Conservation (phyloP, 208 protist species). For the Leishmania arabica region DNA sequence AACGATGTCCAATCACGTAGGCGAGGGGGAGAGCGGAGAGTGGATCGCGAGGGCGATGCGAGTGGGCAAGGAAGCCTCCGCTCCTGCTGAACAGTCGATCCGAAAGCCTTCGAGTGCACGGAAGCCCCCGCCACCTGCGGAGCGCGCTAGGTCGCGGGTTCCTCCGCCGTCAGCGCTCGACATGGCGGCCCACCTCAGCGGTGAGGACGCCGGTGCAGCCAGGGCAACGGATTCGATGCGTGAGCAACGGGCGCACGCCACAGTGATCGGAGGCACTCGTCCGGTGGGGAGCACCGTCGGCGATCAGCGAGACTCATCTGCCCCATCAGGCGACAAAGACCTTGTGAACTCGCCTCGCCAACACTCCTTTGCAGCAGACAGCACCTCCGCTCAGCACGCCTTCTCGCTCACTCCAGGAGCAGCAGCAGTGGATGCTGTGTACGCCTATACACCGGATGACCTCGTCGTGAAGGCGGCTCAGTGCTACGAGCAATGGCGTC, state of each 20-base stretch:
- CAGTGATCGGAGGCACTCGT: background rate
- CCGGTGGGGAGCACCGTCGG: background rate
- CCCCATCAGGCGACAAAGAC: slow-evolving; percentile 3
- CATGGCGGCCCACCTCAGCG: background rate
- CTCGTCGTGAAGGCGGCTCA: slow-evolving; percentile 22
- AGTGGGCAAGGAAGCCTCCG: background rate
- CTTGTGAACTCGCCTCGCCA: slow-evolving; percentile 6
- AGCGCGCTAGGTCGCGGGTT: background rate
- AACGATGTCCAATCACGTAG: background rate
- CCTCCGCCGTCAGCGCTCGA: background rate
- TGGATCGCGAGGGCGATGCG: background rate
- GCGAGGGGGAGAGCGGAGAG: background rate
- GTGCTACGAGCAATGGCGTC: slow-evolving; percentile 32
- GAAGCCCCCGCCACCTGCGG: background rate
- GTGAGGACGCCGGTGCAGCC: too few species aligned
- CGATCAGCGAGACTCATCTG: background rate
- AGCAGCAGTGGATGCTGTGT: background rate
- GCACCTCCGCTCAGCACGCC: background rate
- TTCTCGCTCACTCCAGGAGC: background rate
- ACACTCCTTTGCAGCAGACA: background rate
- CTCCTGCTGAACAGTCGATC: background rate
- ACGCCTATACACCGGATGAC: slow-evolving; percentile 10
- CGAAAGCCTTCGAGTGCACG: background rate
- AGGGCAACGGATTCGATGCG: too few species aligned
- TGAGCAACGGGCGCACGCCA: background rate